Evolutionary conservation across 352 stramenopile species (phyloP).

Genomic region (Globisporangium nagaii): DNA sequence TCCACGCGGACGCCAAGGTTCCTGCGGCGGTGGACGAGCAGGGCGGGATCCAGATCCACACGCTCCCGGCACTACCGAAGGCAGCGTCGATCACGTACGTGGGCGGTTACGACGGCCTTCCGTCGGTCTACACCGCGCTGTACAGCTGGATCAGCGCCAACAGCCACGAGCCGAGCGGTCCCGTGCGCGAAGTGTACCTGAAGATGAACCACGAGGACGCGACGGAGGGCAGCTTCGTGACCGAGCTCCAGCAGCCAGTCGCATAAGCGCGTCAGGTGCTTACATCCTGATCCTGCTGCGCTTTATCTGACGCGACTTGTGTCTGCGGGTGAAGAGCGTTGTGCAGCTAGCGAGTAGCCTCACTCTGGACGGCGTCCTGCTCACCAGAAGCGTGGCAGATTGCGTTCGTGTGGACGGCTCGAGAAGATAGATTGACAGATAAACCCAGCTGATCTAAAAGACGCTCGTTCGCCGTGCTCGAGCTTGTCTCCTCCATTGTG

Average conservation of each 20-base stretch:
- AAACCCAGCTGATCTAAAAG: too few relatives aligned
- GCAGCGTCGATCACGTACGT: conserved; percentile 30
- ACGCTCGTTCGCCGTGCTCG: too few relatives aligned
- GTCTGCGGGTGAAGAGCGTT: too few relatives aligned
- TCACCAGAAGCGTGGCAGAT: too few relatives aligned
- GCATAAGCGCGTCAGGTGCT: not conserved
- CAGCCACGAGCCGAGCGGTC: conserved; percentile 18
- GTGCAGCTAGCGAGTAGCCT: too few relatives aligned
- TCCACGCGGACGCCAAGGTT: conserved; percentile 16
- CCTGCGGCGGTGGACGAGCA: not conserved
- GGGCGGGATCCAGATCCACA: conserved; percentile 18
- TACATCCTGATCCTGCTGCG: too few relatives aligned
- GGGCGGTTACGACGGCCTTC: conserved; percentile 23
- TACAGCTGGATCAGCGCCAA: conserved; percentile 32
- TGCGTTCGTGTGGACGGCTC: too few relatives aligned
- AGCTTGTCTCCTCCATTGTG: too few relatives aligned
- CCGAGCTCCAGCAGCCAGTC: conserved; percentile 28
- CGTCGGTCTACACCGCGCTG: conserved; percentile 22
- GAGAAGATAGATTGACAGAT: too few relatives aligned
- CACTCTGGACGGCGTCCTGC: too few relatives aligned
- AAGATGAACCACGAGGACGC: conserved; percentile 20
- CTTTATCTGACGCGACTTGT: too few relatives aligned
- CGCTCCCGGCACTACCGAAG: conserved; percentile 13
- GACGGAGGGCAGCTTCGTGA: conserved; percentile 17
- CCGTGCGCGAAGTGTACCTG: conserved; percentile 39